A percentile compares a stretch with the other conserved stretches of the same genome.
Evolutionary conservation across 2,329 filamentous ascomycete genomes (phyloP).

Genomic region (Stagonosporopsis vannaccii): DNA sequence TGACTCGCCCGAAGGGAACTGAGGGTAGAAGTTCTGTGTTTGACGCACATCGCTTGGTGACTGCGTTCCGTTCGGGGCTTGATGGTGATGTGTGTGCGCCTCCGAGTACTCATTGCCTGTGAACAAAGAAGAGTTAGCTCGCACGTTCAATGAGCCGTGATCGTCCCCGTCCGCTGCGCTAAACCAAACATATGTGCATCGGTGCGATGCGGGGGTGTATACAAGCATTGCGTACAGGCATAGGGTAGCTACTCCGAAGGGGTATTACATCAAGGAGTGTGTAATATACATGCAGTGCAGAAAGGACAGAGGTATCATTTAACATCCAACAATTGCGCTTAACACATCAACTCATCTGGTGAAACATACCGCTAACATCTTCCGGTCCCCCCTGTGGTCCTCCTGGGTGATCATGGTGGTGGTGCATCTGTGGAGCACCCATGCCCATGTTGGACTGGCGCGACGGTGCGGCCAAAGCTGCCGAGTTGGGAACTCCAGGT

Average conservation of each 20-base stretch:
- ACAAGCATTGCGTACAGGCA: slow-evolving; percentile 38
- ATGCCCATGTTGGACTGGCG: slow-evolving; percentile 74
- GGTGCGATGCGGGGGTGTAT: slow-evolving; percentile 23
- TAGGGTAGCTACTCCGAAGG: slow-evolving; percentile 48
- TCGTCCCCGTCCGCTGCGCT: slow-evolving; percentile 28
- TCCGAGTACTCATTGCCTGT: slow-evolving; percentile 66
- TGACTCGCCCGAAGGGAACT: slow-evolving; percentile 67
- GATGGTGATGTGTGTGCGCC: slow-evolving; percentile 72
- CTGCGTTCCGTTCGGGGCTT: slow-evolving; percentile 60
- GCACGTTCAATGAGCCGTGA: slow-evolving; percentile 39
- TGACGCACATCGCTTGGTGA: slow-evolving; percentile 73
- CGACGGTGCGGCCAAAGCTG: slow-evolving; percentile 65
- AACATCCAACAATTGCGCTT: slow-evolving; percentile 48
- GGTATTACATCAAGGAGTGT: slow-evolving; percentile 54
- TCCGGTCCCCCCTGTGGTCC: slow-evolving; percentile 72
- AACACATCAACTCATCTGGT: slow-evolving; percentile 79
- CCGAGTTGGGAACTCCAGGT: slow-evolving; percentile 69
- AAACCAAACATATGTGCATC: slow-evolving; percentile 36
- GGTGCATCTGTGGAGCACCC: slow-evolving; percentile 69
- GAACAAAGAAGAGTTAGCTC: slow-evolving; percentile 55
- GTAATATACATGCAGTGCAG: slow-evolving; percentile 53
- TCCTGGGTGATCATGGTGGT: slow-evolving; percentile 77
- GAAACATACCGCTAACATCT: slow-evolving; percentile 96
- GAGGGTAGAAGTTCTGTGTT: slow-evolving; percentile 77
- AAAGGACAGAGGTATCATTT: slow-evolving; percentile 53